Evolutionary conservation across 1,284 basidiomycete genomes (phyloP), one percentile per base, ranked within the genome.

Genomic region (Ceratobasidium sp.): DNA sequence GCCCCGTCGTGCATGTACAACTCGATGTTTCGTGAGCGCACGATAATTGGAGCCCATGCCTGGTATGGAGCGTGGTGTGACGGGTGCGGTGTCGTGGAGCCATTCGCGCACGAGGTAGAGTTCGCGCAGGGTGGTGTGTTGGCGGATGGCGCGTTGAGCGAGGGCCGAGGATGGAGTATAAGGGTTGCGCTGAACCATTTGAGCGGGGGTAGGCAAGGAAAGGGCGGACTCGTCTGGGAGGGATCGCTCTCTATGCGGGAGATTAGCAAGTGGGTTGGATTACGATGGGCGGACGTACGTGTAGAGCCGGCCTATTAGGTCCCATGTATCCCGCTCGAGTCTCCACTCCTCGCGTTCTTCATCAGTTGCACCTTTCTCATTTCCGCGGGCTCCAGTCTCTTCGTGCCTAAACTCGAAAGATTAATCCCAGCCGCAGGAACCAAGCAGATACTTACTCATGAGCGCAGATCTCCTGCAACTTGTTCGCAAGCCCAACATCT

Each of bases 261-360:
- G 11, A 25, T 40, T 21, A 73, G 66, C 4, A 40, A 61, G 18
- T 70, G 62, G n/a, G 25, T n/a, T 36, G 2, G 42, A 23, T 83
- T 76, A 78, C 90, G 85, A 82, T 89, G 86, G 18, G 38, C 38
- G 28, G 58, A 71, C 58, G 69, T 72, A 59, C 73, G 58, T 74
- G 76, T 81, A 81, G 18, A 95, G 82, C 3, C 87, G 86, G 78
- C 93, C 91, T 3, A 94, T 78, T 0, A 95, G 83, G 0, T 84
- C 85, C 93, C 93, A 95, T 0, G 93, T 94, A 78, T 91, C 88
- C 54, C 87, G 83, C 79, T 95, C 93, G 78, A 94, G 82, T 30
- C 84, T 83, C 74, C 93, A 80, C 1, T 87, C 81, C 38, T 89
- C 87, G 0, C 88, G 75, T 76, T 90, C 88, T 21, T 86, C 83